Evolutionary conservation across 768 basidiomycete genomes (phyloP), one percentile per base, ranked within the genome.

Genomic region (Calvatia gigantea): DNA sequence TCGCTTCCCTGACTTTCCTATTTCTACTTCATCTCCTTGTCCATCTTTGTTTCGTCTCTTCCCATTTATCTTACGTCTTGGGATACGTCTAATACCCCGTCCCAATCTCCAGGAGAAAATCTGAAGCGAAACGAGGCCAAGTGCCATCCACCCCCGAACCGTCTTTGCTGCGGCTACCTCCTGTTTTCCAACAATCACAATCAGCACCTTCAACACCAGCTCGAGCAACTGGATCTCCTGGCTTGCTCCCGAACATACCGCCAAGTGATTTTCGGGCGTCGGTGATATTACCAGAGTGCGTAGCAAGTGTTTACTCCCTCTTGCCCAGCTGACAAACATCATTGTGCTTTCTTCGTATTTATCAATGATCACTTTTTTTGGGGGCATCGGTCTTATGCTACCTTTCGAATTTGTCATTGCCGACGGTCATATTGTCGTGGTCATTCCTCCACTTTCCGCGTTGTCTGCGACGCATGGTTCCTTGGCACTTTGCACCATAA

Each of bases 211-310:
- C 33, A 15, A 39, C 43, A 37, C 33, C 14, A 45, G 23, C 23
- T n/a, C n/a, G 38, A n/a, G 12, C 38, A 7, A 17, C 45, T 0
- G 23, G 49, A 44, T 46, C 56, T 52, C 44, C 43, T 58, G 46
- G 37, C 5, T 31, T 28, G 45, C 72, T 84, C 2, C 82, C 80
- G 46, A 76, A 80, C 60, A 76, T 93, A 15, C 86, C 88, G 51
- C 80, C 86, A 7, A 83, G 80, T 74, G 84, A 91, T 70, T 94
- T 94, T 74, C 87, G 91, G 64, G 91, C 91, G 28, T 91, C 90
- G 57, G 80, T 87, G 66, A 91, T 94, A 63, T 72, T 94, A 46
- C 89, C 89, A 68, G 89, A 87, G 91, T 94, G 71, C 74, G 88
- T 76, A 38, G 86, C 75, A n/a, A 39, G 51, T 42, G 19, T 52